Base-by-base conservation (phyloP, 2,329 filamentous ascomycete species). In the Hansfordia pulvinata region DNA sequence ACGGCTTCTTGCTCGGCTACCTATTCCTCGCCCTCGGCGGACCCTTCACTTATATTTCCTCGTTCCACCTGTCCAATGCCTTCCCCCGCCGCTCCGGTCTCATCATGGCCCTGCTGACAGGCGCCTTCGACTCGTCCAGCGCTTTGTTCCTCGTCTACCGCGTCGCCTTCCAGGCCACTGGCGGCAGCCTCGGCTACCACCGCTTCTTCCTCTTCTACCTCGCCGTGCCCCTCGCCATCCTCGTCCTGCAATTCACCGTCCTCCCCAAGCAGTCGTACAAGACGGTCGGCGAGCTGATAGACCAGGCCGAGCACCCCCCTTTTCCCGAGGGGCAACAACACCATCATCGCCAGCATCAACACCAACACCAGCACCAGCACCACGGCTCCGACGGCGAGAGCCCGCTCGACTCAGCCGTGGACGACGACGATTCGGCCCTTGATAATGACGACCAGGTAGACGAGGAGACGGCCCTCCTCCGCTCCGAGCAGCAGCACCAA, bases 41-140 rank as follows among this genome's bases (percentile, higher is more conserved):
- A 0, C 79, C 81, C 3, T 86, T 85, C 41, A 69, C 82, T 27
- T 90, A 84, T 50, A 82, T 90, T 30, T 76, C 80, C 7, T 80
- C 77, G 3, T 88, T 88, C 50, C 82, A 90, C 46, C 67, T 90
- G 20, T 84, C 80, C 20, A 90, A 90, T 48, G 75, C 82, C 3
- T 88, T 92, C 43, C 82, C 82, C 1, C 65, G 65, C 26, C 67
- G 77, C 42, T 80, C 80, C 2, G 82, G 82, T 2, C 56, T 83
- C n/a, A 83, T 92, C 35, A 59, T 92, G 7, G 81, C 83, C 3
- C 61, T 84, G 18, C 54, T 92, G 27, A 88, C 81, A 0, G 82
- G 82, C 5, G 80, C 81, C 4, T 92, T 90, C 46, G 82, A 92
- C 49, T 76, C 80, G 1, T 86, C 80, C 2, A 84, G 78, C 37